Percentiles rank a stretch among this genome's conserved stretches.
phyloP scores from a whole-genome alignment of 306 rosid genomes.

The Lathyrus sativus region DNA sequence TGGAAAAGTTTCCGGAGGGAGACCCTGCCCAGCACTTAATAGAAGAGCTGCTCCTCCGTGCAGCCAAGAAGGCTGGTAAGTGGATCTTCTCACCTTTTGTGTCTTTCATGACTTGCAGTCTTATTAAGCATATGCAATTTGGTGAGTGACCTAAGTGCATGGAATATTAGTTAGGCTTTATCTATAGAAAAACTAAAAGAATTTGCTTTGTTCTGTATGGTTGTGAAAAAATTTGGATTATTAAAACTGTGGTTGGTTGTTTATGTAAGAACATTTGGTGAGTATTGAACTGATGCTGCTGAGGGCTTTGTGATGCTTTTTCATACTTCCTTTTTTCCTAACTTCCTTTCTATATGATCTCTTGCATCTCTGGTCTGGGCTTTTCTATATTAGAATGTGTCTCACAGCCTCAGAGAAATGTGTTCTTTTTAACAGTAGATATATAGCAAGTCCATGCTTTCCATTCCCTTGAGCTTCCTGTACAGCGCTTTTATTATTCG shows the following conservation, averaged over 20 bases:
- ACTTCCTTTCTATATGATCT: background rate
- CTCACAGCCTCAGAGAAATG: background rate
- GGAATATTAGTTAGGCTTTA: slow-evolving; percentile 27
- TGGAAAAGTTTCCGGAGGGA: slow-evolving; percentile 98
- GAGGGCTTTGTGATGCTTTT: slow-evolving; percentile 9
- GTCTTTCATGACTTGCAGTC: slow-evolving; percentile 30
- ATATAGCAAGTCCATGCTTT: background rate
- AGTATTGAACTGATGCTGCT: slow-evolving; percentile 21
- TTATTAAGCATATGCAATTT: slow-evolving; percentile 27
- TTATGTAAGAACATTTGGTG: background rate
- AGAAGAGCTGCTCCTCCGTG: slow-evolving; percentile 98
- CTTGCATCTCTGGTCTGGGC: background rate
- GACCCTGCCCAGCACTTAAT: slow-evolving; percentile 99
- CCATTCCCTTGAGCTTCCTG: slow-evolving; percentile 15
- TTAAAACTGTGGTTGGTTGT: slow-evolving; percentile 24
- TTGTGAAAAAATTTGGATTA: slow-evolving; percentile 13
- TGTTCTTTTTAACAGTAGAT: background rate
- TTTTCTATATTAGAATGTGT: slow-evolving; percentile 14
- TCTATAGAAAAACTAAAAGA: slow-evolving; percentile 8
- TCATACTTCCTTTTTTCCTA: background rate
- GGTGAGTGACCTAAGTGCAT: slow-evolving; percentile 3
- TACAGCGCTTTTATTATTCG: background rate
- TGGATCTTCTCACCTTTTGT: slow-evolving; percentile 29
- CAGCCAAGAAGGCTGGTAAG: slow-evolving; percentile 96
- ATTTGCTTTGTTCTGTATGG: slow-evolving; percentile 7